phyloP scores from a whole-genome alignment of 2,329 filamentous ascomycete genomes.

The Cercospora sp. region DNA sequence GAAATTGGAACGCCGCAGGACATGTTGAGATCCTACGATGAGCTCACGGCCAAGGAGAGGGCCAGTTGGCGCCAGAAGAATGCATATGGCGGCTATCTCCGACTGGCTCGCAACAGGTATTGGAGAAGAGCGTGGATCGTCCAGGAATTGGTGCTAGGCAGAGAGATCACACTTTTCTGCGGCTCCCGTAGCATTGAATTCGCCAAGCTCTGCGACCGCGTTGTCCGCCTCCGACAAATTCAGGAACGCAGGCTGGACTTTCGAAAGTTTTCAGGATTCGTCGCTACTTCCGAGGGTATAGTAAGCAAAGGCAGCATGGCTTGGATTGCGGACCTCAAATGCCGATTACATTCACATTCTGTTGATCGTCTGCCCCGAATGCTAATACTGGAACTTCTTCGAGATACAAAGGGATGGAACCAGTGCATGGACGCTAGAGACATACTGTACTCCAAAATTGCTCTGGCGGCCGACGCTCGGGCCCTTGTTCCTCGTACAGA shows the following conservation, averaged over 20 bases:
- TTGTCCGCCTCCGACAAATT: not conserved
- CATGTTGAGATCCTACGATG: not conserved
- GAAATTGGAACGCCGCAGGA: not conserved
- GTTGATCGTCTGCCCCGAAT: not conserved
- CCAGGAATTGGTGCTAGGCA: not conserved
- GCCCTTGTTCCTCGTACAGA: not conserved
- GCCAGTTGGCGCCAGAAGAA: not conserved
- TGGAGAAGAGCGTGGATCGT: not conserved
- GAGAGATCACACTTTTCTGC: not conserved
- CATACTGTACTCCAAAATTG: not conserved
- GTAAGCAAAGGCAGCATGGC: not conserved
- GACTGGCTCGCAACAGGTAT: not conserved
- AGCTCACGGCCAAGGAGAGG: not conserved
- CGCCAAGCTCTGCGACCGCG: not conserved
- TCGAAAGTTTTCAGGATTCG: not conserved
- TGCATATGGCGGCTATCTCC: not conserved
- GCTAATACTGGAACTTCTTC: not conserved
- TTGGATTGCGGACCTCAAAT: not conserved
- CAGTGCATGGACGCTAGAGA: not conserved
- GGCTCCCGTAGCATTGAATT: not conserved
- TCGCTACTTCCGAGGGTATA: not conserved
- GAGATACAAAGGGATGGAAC: not conserved
- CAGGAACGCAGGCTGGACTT: not conserved
- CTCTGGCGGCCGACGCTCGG: not conserved
- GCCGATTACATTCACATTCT: not conserved